A percentile compares a stretch with the other conserved stretches of the same genome.
These are phyloP conservation scores for Aspergillus proliferans DNA, from an alignment of 2,329 filamentous ascomycete genomes.

Conservation along the genomic window DNA sequence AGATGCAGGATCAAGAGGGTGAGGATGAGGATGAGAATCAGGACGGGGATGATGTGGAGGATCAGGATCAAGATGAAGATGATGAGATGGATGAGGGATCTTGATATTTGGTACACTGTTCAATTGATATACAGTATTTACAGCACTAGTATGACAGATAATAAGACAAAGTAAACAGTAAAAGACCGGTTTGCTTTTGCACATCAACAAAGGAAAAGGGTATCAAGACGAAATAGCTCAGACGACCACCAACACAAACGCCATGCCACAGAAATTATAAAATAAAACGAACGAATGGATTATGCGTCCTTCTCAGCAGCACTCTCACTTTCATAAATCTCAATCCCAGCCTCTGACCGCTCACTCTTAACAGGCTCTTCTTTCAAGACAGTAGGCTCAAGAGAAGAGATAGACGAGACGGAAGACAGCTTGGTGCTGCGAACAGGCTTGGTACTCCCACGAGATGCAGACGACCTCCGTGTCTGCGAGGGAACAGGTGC, in stretches of 20 bases:
- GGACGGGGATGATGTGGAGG: slow-evolving; percentile 8
- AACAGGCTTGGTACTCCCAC: slow-evolving; percentile 4
- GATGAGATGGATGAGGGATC: slow-evolving; percentile 7
- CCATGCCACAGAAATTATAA: background rate
- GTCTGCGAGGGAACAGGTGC: slow-evolving; percentile 3
- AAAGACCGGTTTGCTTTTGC: too few species aligned
- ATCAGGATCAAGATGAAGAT: slow-evolving; percentile 11
- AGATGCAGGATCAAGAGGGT: slow-evolving; percentile 20
- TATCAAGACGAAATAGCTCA: background rate
- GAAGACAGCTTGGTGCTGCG: slow-evolving; percentile 15
- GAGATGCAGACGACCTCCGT: background rate
- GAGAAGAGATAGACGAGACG: slow-evolving; percentile 21
- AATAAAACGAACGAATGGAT: background rate
- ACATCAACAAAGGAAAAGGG: background rate
- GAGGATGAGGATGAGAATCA: slow-evolving; percentile 11
- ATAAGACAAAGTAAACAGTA: background rate
- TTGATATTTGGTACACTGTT: slow-evolving; percentile 1
- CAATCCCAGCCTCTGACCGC: slow-evolving; percentile 51
- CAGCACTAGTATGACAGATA: background rate
- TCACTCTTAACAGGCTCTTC: slow-evolving; percentile 45
- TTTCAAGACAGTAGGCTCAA: slow-evolving; percentile 19
- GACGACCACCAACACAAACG: background rate
- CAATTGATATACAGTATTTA: background rate
- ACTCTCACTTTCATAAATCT: slow-evolving; percentile 66
- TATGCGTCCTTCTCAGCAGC: slow-evolving; percentile 47